Base-by-base conservation (phyloP, 1,139 yeast species). In the Meyerozyma carpophila region DNA sequence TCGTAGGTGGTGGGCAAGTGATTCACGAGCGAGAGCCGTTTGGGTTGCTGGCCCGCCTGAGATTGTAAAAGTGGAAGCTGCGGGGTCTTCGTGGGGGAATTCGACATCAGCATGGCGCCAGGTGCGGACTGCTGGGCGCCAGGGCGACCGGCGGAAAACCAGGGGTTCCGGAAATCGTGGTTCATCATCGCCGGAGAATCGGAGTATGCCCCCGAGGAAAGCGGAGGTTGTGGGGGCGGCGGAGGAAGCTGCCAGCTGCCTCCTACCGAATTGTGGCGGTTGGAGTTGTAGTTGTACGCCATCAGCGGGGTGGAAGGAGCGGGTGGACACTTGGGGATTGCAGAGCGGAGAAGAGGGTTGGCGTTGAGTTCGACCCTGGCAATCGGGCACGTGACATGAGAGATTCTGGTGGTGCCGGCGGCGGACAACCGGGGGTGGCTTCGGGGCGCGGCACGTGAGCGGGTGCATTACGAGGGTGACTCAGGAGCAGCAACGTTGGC, bases 1-100 rank as follows among this genome's bases (percentile, higher is more conserved):
- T 78, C 82, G 53, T 74, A 77, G 1, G 83, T 78, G 3, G 76
- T 70, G 26, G 82, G 81, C 16, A 77, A 61, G 47, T 70, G 75
- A 51, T 69, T 71, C 13, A 76, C 69, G 48, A 70, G 72, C 45
- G 63, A 66, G 59, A 53, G 69, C 52, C 70, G 68, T 53, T 61
- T 25, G 77, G 80, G 1, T 75, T 71, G 66, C 16, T 59, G 43
- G 39, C 54, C 61, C 44, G 61, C 69, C 41, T 61, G 60, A 46
- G 62, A 59, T 44, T 63, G 52, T 40, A 62, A 47, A 9, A 70
- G 65, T 20, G 57, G 52, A 20, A 48, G 41, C 41, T 44, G 54
- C 28, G 52, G 55, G 20, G 56, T 50, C 41, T 65, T 64, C 4
- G 72, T 63, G 13, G 71, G 72, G 2, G 68, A 57, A 32, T 63